phyloP scores from a whole-genome alignment of 371 early-diverging fungal genomes.

The Apophysomyces trapeziformis region DNA sequence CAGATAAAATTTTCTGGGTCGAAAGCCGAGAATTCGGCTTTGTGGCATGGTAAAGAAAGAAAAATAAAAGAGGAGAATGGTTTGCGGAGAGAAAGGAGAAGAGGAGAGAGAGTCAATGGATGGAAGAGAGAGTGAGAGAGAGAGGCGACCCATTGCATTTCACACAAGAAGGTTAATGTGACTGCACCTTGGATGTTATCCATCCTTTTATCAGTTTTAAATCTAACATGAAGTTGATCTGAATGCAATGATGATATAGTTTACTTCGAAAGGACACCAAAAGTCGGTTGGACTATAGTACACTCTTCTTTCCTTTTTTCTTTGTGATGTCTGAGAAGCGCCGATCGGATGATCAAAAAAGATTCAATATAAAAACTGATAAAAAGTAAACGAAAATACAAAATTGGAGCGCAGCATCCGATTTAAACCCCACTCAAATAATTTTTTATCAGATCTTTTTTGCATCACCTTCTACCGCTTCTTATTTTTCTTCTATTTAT shows the following conservation, averaged over 20 bases:
- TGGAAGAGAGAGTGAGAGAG: not conserved
- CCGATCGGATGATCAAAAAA: constrained; percentile 11
- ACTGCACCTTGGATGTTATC: not conserved
- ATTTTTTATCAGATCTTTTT: constrained; percentile 6
- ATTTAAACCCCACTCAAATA: constrained; percentile 7
- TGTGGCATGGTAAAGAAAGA: not conserved
- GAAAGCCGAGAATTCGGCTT: constrained; percentile 7
- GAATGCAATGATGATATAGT: not conserved
- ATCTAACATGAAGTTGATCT: not conserved
- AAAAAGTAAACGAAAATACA: constrained; percentile 6
- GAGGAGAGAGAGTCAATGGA: not conserved
- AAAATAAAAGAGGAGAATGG: not conserved
- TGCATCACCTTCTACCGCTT: constrained; percentile 10
- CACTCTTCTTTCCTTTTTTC: no score
- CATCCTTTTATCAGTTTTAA: not conserved
- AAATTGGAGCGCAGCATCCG: not conserved
- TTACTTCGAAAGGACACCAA: not conserved
- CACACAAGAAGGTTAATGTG: not conserved
- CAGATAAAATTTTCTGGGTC: not conserved
- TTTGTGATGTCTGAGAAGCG: not conserved
- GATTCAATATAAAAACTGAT: constrained; percentile 10
- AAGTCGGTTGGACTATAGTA: not conserved
- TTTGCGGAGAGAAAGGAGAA: not conserved
- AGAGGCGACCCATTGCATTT: no score
- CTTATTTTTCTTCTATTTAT: not conserved